Percentiles rank a stretch among this genome's conserved stretches.
Evolutionary conservation across 352 stramenopile species (phyloP).

Genomic region (Globisporangium takayamanum): DNA sequence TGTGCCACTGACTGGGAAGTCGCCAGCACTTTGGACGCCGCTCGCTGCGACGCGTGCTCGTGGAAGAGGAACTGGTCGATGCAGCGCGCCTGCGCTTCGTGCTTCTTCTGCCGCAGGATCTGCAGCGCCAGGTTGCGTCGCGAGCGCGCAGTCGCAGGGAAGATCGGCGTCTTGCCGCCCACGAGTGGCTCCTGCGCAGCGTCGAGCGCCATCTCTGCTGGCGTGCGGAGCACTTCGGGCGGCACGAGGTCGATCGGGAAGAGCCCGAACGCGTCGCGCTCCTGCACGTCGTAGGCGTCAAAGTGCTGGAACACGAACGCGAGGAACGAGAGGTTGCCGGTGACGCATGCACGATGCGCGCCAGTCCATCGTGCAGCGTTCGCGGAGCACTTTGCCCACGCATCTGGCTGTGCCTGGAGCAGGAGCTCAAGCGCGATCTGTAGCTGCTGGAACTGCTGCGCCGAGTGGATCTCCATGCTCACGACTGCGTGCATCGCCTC

Average conservation of each 20-base stretch:
- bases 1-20: no score
- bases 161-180: constrained; percentile 5
- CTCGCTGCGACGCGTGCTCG: constrained; percentile 7
- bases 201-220: constrained; percentile 19
- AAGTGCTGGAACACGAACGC: constrained; percentile 41
- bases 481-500: constrained; percentile 52
- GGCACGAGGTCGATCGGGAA: constrained; percentile 53
- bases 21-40: background rate
- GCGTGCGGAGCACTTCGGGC: constrained; percentile 31
- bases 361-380: constrained; percentile 42
- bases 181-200: constrained; percentile 1
- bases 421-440: constrained; percentile 59
- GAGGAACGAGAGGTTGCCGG: constrained; percentile 51
- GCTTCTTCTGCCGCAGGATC: constrained; percentile 28
- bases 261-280: constrained; percentile 43
- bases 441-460: constrained; percentile 51
- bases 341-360: constrained; percentile 49
- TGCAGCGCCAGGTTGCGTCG: constrained; percentile 29
- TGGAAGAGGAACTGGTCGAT: constrained; percentile 13
- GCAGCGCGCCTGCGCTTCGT: constrained; percentile 17
- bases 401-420: constrained; percentile 24
- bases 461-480: constrained; percentile 44
- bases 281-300: constrained; percentile 22
- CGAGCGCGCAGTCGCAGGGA: constrained; percentile 15
- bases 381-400: constrained; percentile 20